A percentile compares a stretch with the other conserved stretches of the same genome.
Evolutionary conservation across 2,329 filamentous ascomycete genomes (phyloP).

Genomic region (Fusarium vanettenii): DNA sequence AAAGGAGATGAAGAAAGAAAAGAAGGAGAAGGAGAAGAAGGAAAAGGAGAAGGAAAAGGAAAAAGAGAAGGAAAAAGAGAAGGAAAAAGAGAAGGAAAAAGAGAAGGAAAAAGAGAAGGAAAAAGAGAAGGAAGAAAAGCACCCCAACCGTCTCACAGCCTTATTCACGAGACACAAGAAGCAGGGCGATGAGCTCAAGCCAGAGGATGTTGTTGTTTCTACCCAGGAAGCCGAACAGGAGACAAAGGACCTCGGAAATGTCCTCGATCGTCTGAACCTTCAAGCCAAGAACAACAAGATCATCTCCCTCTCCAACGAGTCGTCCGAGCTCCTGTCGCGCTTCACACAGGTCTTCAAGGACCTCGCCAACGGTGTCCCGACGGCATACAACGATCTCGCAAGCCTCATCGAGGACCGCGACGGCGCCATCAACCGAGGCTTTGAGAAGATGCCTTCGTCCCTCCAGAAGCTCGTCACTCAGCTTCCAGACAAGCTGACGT

Average conservation of each 20-base stretch:
- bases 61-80: slow-evolving; percentile 38
- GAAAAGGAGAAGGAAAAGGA: slow-evolving; percentile 35
- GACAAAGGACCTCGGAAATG: slow-evolving; percentile 78
- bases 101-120: slow-evolving; percentile 49
- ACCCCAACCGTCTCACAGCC: slow-evolving; percentile 50
- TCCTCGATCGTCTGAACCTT: slow-evolving; percentile 88
- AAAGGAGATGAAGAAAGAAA: slow-evolving; percentile 15
- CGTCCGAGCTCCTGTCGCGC: slow-evolving; percentile 80
- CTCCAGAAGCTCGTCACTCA: slow-evolving; percentile 88
- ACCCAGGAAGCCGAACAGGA: slow-evolving; percentile 60
- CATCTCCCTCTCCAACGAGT: slow-evolving; percentile 86
- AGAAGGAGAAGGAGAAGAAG: no score
- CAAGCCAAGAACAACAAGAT: slow-evolving; percentile 86
- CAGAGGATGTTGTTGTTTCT: slow-evolving; percentile 55
- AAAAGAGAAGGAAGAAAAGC: slow-evolving; percentile 47
- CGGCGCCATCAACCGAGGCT: slow-evolving; percentile 68
- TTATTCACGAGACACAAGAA: slow-evolving; percentile 55
- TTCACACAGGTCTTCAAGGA: slow-evolving; percentile 95
- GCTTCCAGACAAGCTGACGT: slow-evolving; percentile 84
- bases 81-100: slow-evolving; percentile 38
- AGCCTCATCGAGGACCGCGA: slow-evolving; percentile 70
- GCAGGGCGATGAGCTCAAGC: slow-evolving; percentile 50
- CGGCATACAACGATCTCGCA: slow-evolving; percentile 89
- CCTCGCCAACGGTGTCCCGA: slow-evolving; percentile 90
- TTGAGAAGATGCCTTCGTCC: slow-evolving; percentile 78